Base-by-base conservation (phyloP, 2,329 filamentous ascomycete genomes). In the Botrytis tulipae region DNA sequence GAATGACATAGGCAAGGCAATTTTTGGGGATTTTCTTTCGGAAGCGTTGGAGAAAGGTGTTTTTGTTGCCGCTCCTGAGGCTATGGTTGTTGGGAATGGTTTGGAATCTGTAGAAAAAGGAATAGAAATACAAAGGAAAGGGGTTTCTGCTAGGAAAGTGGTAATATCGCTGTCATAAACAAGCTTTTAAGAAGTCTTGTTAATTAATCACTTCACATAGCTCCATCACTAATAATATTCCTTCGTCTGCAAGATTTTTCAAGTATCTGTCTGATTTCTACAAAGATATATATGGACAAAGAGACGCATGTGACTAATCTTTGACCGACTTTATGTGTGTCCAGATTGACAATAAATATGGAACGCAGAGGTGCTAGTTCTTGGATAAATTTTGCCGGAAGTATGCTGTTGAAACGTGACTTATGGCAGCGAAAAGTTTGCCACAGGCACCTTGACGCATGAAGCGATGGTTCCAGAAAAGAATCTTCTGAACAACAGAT, bases 101-200 rank as follows among this genome's bases (percentile, higher is more conserved):
- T 73, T 86, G 40, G 83, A 83, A 59, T 80, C 76, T 65, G 75
- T 86, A 1, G 83, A 86, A 70, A 80, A 78, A 12, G 84, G 80
- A 1, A 67, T 85, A 40, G 82, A 84, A 22, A 22, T 69, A 10
- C 73, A 72, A 44, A 76, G 61, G 54, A 67, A 73, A 42, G 76
- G 76, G 0, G 72, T 76, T 25, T 74, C 71, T 46, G 76, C 76
- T 12, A 75, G 51, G 42, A 76, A 76, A 54, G 48, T 76, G n/a
- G 74, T 76, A 20, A 61, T 76, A 14, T 54, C 54, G n/a, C 54
- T 73, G 8, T 35, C 35, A 70, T 54, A 32, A 16, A 54, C 14
- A 29, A 57, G n/a, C 29, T 5, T 35, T 7, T 4, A 5, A 8
- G 32, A 12, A 20, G 8, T 16, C 42, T 42, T 29, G 16, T 29